Evolutionary conservation across 2,329 filamentous ascomycete species (phyloP).

Genomic region (Ophiostoma sp.): DNA sequence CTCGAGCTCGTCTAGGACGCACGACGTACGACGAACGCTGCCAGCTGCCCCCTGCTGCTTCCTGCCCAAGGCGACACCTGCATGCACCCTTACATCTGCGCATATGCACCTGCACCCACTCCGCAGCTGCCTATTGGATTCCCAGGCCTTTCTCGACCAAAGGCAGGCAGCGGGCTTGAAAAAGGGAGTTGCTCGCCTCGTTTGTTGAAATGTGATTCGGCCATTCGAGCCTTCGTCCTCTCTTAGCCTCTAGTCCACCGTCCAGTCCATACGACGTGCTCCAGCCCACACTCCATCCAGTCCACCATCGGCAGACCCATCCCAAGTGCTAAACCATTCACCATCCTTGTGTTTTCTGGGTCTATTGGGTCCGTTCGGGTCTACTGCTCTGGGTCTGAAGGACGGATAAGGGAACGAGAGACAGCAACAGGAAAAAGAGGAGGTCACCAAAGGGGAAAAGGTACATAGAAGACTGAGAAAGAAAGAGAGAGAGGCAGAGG

Average conservation of each 20-base stretch:
- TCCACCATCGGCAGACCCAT: conserved; percentile 11
- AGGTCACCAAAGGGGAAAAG: neutral
- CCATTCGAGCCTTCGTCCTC: neutral
- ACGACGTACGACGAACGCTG: too few relatives aligned
- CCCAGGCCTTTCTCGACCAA: too few relatives aligned
- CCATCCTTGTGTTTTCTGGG: conserved; percentile 8
- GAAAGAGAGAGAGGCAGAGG: neutral
- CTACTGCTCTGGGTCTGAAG: conserved; percentile 11
- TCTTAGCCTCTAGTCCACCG: neutral
- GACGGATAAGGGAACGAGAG: conserved; percentile 4
- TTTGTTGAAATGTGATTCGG: neutral
- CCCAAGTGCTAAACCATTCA: neutral
- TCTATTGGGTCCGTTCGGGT: neutral
- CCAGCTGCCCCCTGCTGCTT: too few relatives aligned
- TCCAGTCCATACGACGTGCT: neutral
- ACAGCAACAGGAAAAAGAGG: neutral
- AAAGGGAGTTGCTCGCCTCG: neutral
- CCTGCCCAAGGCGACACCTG: neutral
- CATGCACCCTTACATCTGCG: conserved; percentile 11
- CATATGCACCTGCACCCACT: conserved; percentile 6
- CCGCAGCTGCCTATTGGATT: neutral
- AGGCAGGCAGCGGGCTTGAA: neutral
- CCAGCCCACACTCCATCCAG: neutral
- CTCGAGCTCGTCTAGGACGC: too few relatives aligned
- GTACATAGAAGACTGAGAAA: neutral